Evolutionary conservation across 1,139 yeast genomes (phyloP).

Genomic region (Williopsis jadinii): DNA sequence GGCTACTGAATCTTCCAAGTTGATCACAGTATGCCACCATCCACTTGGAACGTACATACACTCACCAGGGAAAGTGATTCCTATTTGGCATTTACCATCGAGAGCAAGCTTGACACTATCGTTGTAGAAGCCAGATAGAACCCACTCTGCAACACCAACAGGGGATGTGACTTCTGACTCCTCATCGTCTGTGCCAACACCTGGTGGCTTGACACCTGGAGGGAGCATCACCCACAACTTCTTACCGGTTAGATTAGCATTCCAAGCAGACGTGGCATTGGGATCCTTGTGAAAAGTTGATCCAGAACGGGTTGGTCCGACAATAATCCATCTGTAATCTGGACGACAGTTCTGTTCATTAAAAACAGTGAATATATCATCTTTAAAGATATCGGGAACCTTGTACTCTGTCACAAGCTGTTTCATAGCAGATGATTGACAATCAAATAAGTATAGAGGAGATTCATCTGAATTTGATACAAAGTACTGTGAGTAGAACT

Average conservation of each 20-base stretch:
- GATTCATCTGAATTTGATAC: constrained; percentile 63
- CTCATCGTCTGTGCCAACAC: constrained; percentile 67
- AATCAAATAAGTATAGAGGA: constrained; percentile 81
- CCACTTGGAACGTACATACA: constrained; percentile 87
- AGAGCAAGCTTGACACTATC: constrained; percentile 37
- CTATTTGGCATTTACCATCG: constrained; percentile 45
- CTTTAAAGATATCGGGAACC: constrained; percentile 44
- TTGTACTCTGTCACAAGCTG: constrained; percentile 46
- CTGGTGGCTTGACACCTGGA: constrained; percentile 72
- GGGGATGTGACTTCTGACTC: constrained; percentile 93
- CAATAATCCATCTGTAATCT: constrained; percentile 83
- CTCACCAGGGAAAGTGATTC: constrained; percentile 75
- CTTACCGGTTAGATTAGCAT: constrained; percentile 63
- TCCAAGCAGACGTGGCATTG: constrained; percentile 88
- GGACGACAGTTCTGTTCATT: constrained; percentile 48
- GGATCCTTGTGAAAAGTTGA: constrained; percentile 93
- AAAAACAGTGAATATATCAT: constrained; percentile 29
- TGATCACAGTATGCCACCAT: constrained; percentile 95
- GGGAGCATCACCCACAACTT: constrained; percentile 91
- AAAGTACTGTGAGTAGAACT: constrained; percentile 56
- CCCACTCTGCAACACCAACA: constrained; percentile 88
- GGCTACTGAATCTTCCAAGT: constrained; percentile 71
- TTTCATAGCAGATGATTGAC: constrained; percentile 59
- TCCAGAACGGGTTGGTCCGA: constrained; percentile 77
- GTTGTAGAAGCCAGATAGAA: constrained; percentile 70